These are phyloP conservation scores for Fraxinus sp. DNA, from an alignment of 305 asterid species.

Conservation along the genomic window DNA sequence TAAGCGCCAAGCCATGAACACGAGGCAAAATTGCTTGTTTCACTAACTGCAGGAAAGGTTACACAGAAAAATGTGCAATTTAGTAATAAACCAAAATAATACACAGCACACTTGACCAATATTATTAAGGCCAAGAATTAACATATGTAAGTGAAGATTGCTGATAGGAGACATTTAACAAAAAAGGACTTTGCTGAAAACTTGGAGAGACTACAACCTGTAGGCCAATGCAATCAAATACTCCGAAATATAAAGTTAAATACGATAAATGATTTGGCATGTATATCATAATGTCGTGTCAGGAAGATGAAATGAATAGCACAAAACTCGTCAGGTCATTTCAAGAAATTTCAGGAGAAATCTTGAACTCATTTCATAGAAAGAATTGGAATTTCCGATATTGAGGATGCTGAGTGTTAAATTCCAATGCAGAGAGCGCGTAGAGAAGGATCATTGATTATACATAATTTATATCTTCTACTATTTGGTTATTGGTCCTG, in stretches of 20 bases:
- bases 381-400: not conserved
- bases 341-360: not conserved
- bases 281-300: not conserved
- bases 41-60: slow-evolving; percentile 57
- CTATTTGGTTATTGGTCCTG: not conserved
- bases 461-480: not conserved
- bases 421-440: not conserved
- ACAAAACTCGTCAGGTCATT: not conserved
- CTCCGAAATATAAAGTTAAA: not conserved
- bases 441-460: not conserved
- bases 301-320: not conserved
- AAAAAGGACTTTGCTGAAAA: not conserved
- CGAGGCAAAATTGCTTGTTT: slow-evolving; percentile 86
- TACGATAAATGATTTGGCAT: not conserved
- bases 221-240: not conserved
- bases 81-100: slow-evolving; percentile 14
- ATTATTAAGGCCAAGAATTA: not conserved
- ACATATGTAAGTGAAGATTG: not conserved
- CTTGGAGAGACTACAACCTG: not conserved
- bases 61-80: slow-evolving; percentile 2
- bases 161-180: not conserved
- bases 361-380: not conserved
- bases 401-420: not conserved
- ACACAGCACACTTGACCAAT: not conserved
- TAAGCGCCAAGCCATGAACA: slow-evolving; percentile 93